Base-by-base conservation (phyloP, 495 filamentous ascomycete genomes). In the Hyaloscypha variabilis region DNA sequence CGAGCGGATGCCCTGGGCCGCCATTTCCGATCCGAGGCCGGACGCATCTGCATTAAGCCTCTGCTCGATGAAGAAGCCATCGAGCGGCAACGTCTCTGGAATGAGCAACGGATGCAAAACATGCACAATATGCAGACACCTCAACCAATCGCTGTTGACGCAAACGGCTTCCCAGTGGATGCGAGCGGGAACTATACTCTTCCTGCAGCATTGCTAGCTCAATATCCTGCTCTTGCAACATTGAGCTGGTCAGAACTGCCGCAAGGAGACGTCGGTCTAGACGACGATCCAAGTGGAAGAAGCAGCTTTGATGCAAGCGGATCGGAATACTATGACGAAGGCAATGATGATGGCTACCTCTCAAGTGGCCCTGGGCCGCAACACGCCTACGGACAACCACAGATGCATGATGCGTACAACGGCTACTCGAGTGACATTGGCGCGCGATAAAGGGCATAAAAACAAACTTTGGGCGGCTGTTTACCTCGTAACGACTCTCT, bases 1-100 rank as follows among this genome's bases (percentile, higher is more conserved):
- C 92, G 95, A 61, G 95, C 95, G 8, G 95, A 99, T 76, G 95
- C 96, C 2, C 81, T 99, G 2, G 95, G 95, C 19, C 87, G 95
- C n/a, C 95, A 99, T 76, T 99, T 99, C 84, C 84, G 95, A 56
- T 94, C 91, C 14, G 95, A 99, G 78, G 96, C 95, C 2, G 95
- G 95, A 11, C 86, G 95, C 6, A 91, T 97, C 51, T 99, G 95
- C 75, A 99, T 99, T 76, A 97, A 96, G 69, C 93, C 95, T 4
- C 81, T 99, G 3, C 82, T 98, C 10, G 96, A 97, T 59, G 93
- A 96, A 74, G 94, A 97, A 72, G 88, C 88, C 23, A 80, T 87
- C 26, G 93, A 97, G 72, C 82, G 91, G 14, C 86, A 91, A 34
- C 82, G 89, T 10, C 71, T 79, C 17, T 84, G 87, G 75, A 82